Evolutionary conservation across 495 filamentous ascomycete species (phyloP).

Genomic region (Talaromyces wortmannii): DNA sequence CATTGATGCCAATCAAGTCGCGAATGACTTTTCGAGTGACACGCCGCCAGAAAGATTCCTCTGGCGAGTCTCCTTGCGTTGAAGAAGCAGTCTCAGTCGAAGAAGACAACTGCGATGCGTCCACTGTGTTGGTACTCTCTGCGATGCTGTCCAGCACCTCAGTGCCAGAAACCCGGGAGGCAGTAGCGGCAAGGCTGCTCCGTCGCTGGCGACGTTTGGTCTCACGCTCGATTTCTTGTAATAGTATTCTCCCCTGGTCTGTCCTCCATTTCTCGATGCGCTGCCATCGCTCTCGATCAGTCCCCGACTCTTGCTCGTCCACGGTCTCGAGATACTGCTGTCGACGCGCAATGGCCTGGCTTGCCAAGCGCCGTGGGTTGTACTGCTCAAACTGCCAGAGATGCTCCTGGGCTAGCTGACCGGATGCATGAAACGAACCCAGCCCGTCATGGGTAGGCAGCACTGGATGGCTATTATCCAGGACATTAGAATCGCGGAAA

Average conservation of each 20-base stretch:
- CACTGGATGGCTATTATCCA: slow-evolving; percentile 51
- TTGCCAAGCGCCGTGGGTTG: slow-evolving; percentile 55
- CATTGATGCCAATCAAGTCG: slow-evolving; percentile 88
- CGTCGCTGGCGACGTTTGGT: slow-evolving; percentile 54
- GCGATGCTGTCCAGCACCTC: slow-evolving; percentile 12
- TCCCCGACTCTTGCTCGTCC: slow-evolving; percentile 30
- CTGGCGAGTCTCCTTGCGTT: slow-evolving; percentile 13
- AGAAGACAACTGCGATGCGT: slow-evolving; percentile 8
- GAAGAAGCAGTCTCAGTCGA: not conserved
- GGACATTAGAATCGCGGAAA: slow-evolving; percentile 61
- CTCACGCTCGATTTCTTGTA: slow-evolving; percentile 85
- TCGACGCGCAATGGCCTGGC: slow-evolving; percentile 30
- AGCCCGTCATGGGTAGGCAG: slow-evolving; percentile 89
- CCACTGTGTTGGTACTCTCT: slow-evolving; percentile 10
- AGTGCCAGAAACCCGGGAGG: slow-evolving; percentile 21
- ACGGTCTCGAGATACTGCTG: slow-evolving; percentile 60
- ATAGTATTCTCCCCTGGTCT: slow-evolving; percentile 77
- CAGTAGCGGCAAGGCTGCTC: slow-evolving; percentile 14
- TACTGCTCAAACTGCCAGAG: slow-evolving; percentile 79
- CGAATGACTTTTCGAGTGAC: slow-evolving; percentile 81
- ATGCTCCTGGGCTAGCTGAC: slow-evolving; percentile 60
- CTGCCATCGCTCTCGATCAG: slow-evolving; percentile 60
- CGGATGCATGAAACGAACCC: slow-evolving; percentile 65
- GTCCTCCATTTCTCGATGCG: slow-evolving; percentile 88
- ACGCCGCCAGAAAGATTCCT: slow-evolving; percentile 69